Evolutionary conservation across 2,329 filamentous ascomycete genomes (phyloP), one percentile per base, ranked within the genome.

Genomic region (Fusarium sp.): DNA sequence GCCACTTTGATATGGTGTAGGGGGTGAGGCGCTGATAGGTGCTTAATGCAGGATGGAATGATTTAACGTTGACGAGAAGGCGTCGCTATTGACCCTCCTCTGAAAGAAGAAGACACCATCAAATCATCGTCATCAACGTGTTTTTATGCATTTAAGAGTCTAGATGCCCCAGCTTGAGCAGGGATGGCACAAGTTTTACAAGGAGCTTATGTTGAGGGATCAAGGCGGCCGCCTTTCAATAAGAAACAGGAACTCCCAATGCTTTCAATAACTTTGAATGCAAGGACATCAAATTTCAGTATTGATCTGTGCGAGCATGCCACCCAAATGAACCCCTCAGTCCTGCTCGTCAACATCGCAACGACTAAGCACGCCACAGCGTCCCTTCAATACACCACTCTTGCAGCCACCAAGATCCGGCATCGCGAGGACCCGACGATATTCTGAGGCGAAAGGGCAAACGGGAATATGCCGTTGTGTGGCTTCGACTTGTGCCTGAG

Each of bases 401-500:
- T 44, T 7, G 37, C 35, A 46, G n/a, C 63, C 31, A 63, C 51
- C 5, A 21, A 11, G 8, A 38, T 19, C 44, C 29, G 27, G n/a
- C 31, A 25, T 33, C 16, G n/a, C 42, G 19, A 49, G 37, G 9
- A 45, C 21, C 19, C 38, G 31, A 15, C 16, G 10, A 16, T 5
- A 2, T 16, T 33, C 4, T 21, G 8, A 33, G 38, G 21, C 15
- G 3, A 21, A 14, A n/a, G 1, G 5, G 25, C 29, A n/a, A n/a
- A 49, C 4, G 25, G 35, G 45, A 66, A 9, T 25, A 52, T 35
- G 41, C 25, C 19, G 37, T 4, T 12, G 0, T 1, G 35, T 64
- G 59, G 59, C 59, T 64, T 64, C 8, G 11, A n/a, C 39, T 4
- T 69, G 66, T 69, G 33, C 66, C 66, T 69, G 66, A 38, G 39